These are phyloP conservation scores for Phytophthora hibernalis DNA, from an alignment of 352 stramenopile genomes.

Conservation along the genomic window DNA sequence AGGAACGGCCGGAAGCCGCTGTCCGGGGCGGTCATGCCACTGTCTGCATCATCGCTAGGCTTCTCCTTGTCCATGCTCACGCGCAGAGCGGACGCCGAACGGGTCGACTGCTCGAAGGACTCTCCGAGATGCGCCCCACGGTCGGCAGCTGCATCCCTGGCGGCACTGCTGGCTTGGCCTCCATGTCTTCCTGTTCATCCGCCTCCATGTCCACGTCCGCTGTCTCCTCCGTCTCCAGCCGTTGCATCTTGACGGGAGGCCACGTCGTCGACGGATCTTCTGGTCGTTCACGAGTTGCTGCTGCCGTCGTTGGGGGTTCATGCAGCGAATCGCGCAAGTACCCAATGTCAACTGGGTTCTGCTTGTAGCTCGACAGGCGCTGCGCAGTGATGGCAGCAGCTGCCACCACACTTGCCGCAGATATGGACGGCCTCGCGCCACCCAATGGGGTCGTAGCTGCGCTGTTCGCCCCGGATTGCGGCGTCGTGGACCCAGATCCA, in stretches of 20 bases:
- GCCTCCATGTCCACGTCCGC: constrained; percentile 46
- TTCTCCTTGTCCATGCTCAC: constrained; percentile 38
- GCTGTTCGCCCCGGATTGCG: constrained; percentile 52
- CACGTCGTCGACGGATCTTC: constrained; percentile 36
- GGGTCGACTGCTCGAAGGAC: constrained; percentile 40
- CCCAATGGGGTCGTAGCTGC: constrained; percentile 38
- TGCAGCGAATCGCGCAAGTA: constrained; percentile 71
- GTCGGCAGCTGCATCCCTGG: constrained; percentile 32
- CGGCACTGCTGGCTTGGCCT: constrained; percentile 34
- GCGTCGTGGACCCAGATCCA: constrained; percentile 44
- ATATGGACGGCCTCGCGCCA: constrained; percentile 39
- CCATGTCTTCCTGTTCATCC: constrained; percentile 38
- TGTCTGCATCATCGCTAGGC: neutral
- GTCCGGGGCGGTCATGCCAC: neutral
- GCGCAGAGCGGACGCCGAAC: constrained; percentile 29
- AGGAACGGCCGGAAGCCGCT: constrained; percentile 47
- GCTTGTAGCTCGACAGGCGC: constrained; percentile 72
- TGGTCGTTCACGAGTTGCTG: constrained; percentile 21
- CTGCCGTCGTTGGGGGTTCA: constrained; percentile 8
- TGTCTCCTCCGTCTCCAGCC: constrained; percentile 39
- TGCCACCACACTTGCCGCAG: constrained; percentile 43
- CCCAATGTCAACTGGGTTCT: constrained; percentile 70
- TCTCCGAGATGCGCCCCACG: constrained; percentile 43
- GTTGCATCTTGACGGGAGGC: constrained; percentile 42
- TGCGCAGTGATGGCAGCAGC: constrained; percentile 47